Evolutionary conservation across 1,284 basidiomycete species (phyloP).

Genomic region (Ceraceosorus bombacis): DNA sequence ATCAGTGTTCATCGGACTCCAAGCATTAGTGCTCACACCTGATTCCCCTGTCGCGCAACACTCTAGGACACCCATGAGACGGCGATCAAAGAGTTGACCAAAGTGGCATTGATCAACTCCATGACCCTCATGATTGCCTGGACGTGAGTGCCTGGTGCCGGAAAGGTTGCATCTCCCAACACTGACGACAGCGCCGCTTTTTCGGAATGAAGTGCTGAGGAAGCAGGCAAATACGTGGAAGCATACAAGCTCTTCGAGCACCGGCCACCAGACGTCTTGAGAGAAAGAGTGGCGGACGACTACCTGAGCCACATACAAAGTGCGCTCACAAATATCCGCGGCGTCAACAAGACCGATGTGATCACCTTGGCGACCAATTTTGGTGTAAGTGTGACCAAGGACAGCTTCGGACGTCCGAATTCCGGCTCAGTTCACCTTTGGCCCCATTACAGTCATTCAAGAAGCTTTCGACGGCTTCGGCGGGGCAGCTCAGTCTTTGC

Average conservation of each 20-base stretch:
- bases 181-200: no score
- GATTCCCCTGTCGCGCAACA: no score
- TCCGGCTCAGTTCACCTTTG: background rate
- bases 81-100: constrained; percentile 83
- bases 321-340: constrained; percentile 80
- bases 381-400: constrained; percentile 58
- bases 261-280: constrained; percentile 85
- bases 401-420: constrained; percentile 18
- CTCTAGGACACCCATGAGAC: constrained; percentile 77
- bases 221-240: constrained; percentile 82
- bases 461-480: constrained; percentile 50
- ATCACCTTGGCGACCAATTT: constrained; percentile 85
- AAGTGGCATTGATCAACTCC: constrained; percentile 70
- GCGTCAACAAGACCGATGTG: constrained; percentile 96
- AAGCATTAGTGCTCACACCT: no score
- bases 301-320: constrained; percentile 72
- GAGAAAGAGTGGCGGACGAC: constrained; percentile 82
- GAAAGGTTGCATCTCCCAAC: background rate
- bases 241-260: constrained; percentile 90
- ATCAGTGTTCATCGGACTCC: no score
- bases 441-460: constrained; percentile 63
- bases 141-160: constrained; percentile 58
- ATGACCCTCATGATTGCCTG: constrained; percentile 87
- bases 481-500: constrained; percentile 69
- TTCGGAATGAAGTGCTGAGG: constrained; percentile 59